Percentiles rank a stretch among this genome's conserved stretches.
Evolutionary conservation across 306 rosid genomes (phyloP).

Genomic region (Carpinus viminea): DNA sequence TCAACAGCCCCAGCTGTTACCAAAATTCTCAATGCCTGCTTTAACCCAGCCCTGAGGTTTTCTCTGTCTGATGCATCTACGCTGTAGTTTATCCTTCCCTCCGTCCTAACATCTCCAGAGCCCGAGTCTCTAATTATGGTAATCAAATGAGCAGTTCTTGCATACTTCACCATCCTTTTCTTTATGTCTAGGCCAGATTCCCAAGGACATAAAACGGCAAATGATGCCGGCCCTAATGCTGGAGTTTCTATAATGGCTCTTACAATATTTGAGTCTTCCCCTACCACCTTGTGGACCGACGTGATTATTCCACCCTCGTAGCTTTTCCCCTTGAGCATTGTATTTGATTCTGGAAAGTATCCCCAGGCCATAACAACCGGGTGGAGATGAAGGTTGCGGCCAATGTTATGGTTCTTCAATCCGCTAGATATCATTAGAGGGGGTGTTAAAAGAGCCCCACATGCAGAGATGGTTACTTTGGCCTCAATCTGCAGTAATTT

Average conservation of each 20-base stretch:
- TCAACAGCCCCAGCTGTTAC: constrained; percentile 81
- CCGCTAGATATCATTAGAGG: constrained; percentile 80
- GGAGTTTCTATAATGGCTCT: constrained; percentile 76
- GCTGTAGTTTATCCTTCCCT: constrained; percentile 53
- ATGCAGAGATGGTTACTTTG: constrained; percentile 67
- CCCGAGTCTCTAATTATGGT: constrained; percentile 62
- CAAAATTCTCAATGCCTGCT: constrained; percentile 71
- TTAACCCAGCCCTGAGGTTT: constrained; percentile 65
- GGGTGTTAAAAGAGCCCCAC: constrained; percentile 88
- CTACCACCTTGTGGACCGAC: constrained; percentile 59
- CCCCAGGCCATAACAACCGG: constrained; percentile 90
- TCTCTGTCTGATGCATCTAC: constrained; percentile 54
- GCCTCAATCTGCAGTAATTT: constrained; percentile 63
- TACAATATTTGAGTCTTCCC: constrained; percentile 36
- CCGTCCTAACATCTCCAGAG: constrained; percentile 52
- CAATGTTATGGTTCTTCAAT: constrained; percentile 62
- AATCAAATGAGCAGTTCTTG: constrained; percentile 69
- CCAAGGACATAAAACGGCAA: constrained; percentile 62
- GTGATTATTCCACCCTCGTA: constrained; percentile 91
- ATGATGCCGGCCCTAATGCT: constrained; percentile 57
- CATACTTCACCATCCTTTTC: constrained; percentile 66
- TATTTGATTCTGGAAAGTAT: constrained; percentile 60
- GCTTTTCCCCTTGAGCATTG: constrained; percentile 60
- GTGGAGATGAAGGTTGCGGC: constrained; percentile 82
- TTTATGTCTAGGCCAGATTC: constrained; percentile 59